Evolutionary conservation across 805 yeast genomes (phyloP).

Genomic region (Kodamaea nitidulidarum): DNA sequence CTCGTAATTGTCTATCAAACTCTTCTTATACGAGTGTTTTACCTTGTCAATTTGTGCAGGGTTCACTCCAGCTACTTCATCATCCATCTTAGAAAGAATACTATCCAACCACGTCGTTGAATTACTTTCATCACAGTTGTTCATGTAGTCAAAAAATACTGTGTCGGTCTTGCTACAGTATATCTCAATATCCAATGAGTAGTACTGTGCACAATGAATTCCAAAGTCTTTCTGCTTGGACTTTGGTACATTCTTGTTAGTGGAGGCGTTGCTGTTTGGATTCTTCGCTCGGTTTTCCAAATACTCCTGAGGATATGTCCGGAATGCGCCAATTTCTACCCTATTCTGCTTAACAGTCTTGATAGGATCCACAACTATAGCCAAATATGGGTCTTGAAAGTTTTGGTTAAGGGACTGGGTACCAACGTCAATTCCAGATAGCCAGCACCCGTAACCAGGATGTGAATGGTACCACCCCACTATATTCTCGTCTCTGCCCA

Average conservation of each 20-base stretch:
- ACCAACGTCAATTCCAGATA: constrained; percentile 87
- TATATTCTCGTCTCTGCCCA: constrained; percentile 55
- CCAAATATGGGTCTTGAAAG: constrained; percentile 88
- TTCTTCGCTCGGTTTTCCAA: constrained; percentile 11
- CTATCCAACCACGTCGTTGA: constrained; percentile 13
- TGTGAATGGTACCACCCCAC: constrained; percentile 99
- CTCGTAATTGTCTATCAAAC: constrained; percentile 7
- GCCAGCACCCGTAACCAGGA: constrained; percentile 98
- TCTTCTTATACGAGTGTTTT: constrained; percentile 2
- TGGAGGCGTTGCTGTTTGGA: constrained; percentile 5
- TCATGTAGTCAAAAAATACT: constrained; percentile 8
- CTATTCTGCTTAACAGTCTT: constrained; percentile 57
- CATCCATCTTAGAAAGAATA: constrained; percentile 7
- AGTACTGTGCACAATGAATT: constrained; percentile 64
- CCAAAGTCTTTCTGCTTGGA: constrained; percentile 65
- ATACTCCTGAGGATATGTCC: constrained; percentile 55
- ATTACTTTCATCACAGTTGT: constrained; percentile 10
- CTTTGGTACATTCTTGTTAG: constrained; percentile 33
- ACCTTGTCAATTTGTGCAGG: background rate
- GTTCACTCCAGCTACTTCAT: constrained; percentile 2
- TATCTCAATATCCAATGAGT: constrained; percentile 58
- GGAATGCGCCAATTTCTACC: constrained; percentile 84
- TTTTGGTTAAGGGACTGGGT: constrained; percentile 83
- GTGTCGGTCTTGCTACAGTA: constrained; percentile 52
- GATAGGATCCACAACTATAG: constrained; percentile 82